These are phyloP conservation scores for Dictyostelium citrinum DNA, from an alignment of 78 protist genomes.

Conservation along the genomic window DNA sequence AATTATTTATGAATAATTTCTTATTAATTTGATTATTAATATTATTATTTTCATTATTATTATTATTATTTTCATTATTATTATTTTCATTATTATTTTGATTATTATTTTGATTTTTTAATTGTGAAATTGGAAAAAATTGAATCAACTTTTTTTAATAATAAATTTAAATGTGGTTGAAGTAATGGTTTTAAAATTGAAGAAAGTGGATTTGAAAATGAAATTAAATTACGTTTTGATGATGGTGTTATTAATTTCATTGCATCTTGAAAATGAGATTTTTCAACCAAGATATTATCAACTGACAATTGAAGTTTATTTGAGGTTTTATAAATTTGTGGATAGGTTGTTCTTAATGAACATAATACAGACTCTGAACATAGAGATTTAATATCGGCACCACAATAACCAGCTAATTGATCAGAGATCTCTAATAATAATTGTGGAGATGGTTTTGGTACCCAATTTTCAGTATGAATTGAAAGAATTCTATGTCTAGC, in stretches of 20 bases:
- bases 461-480: slow-evolving; percentile 87
- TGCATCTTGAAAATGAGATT: slow-evolving; percentile 56
- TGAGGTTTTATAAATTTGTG: slow-evolving; percentile 85
- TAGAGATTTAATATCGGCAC: slow-evolving; percentile 90
- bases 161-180: neutral
- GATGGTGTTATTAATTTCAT: slow-evolving; percentile 70
- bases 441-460: slow-evolving; percentile 18
- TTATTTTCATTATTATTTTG: neutral
- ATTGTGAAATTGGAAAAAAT: slow-evolving; percentile 19
- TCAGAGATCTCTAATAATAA: slow-evolving; percentile 38
- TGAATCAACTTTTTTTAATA: neutral
- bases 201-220: slow-evolving; percentile 36
- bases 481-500: slow-evolving; percentile 78
- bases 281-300: slow-evolving; percentile 21
- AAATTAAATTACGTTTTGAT: slow-evolving; percentile 6
- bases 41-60: neutral
- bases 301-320: slow-evolving; percentile 54
- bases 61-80: neutral
- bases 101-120: neutral
- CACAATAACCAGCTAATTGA: slow-evolving; percentile 83
- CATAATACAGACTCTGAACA: slow-evolving; percentile 86
- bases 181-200: slow-evolving; percentile 13
- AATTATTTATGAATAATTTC: neutral
- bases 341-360: slow-evolving; percentile 82
- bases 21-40: neutral